Evolutionary conservation across 148 eudicot species (phyloP).

Genomic region (Vaccinium vitisidaea): DNA sequence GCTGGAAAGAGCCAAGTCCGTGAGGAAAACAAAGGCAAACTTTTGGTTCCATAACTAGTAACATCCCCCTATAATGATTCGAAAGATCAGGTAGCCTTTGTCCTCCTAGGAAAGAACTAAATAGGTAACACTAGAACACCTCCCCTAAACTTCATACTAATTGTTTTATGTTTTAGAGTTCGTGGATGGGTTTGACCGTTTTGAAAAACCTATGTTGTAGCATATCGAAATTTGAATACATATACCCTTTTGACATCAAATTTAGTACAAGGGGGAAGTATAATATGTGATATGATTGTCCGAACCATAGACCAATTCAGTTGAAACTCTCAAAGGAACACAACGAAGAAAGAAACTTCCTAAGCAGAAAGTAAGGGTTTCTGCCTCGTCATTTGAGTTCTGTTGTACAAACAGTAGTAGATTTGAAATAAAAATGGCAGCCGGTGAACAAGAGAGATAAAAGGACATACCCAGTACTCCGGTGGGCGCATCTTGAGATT

Average conservation of each 20-base stretch:
- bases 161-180: no score
- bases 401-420: background rate
- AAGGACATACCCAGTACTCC: slow-evolving; percentile 79
- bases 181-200: no score
- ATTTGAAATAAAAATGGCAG: background rate
- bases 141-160: no score
- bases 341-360: background rate
- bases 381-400: background rate
- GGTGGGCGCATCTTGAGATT: slow-evolving; percentile 99
- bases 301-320: background rate
- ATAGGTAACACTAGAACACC: no score
- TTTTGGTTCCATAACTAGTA: background rate
- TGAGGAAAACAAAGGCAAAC: background rate
- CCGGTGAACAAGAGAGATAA: background rate
- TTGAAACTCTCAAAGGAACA: background rate
- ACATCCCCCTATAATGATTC: background rate
- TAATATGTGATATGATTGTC: background rate
- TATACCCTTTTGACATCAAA: background rate
- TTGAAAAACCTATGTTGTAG: no score
- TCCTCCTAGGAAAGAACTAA: no score
- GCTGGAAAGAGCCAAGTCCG: background rate
- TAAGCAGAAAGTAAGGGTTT: background rate
- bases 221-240: background rate
- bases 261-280: background rate
- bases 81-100: no score